These are phyloP conservation scores for Trichoderma guizhouense DNA, from an alignment of 2,329 filamentous ascomycete species.

Conservation along the genomic window DNA sequence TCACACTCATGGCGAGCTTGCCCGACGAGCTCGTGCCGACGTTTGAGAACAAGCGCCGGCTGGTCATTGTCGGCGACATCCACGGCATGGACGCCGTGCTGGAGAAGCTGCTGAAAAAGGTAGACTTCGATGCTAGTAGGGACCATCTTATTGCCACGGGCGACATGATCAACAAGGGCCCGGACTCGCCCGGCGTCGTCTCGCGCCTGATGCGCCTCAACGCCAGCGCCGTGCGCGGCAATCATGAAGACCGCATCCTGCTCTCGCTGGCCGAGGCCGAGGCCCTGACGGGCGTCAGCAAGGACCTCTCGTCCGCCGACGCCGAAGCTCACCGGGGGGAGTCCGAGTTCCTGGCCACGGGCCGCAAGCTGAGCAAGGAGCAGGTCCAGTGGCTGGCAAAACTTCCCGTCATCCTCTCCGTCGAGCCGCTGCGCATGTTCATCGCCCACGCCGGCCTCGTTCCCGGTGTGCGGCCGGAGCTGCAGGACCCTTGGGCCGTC, in stretches of 20 bases:
- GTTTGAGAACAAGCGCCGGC: constrained; percentile 47
- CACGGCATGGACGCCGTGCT: constrained; percentile 78
- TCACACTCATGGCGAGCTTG: constrained; percentile 31
- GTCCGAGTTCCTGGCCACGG: constrained; percentile 48
- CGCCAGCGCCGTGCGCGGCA: constrained; percentile 82
- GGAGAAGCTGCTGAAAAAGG: constrained; percentile 61
- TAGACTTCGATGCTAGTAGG: constrained; percentile 51
- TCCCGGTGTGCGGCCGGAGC: constrained; percentile 65
- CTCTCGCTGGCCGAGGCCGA: constrained; percentile 49
- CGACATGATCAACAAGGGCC: constrained; percentile 82
- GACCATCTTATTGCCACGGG: constrained; percentile 78
- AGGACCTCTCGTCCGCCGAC: constrained; percentile 26
- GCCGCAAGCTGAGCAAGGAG: constrained; percentile 49
- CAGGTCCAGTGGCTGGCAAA: constrained; percentile 67
- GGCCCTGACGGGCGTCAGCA: constrained; percentile 26
- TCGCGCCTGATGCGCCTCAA: constrained; percentile 68
- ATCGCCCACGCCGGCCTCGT: constrained; percentile 85
- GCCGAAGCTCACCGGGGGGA: constrained; percentile 34
- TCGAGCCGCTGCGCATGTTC: constrained; percentile 62
- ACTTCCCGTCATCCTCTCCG: constrained; percentile 74
- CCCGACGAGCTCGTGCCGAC: constrained; percentile 33
- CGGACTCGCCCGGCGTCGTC: constrained; percentile 75
- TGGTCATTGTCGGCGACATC: constrained; percentile 86
- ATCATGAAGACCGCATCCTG: constrained; percentile 88
- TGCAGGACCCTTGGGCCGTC: constrained; percentile 72